Conservation (phyloP, 1,284 basidiomycete species). For the Fomitopsis palustris region DNA sequence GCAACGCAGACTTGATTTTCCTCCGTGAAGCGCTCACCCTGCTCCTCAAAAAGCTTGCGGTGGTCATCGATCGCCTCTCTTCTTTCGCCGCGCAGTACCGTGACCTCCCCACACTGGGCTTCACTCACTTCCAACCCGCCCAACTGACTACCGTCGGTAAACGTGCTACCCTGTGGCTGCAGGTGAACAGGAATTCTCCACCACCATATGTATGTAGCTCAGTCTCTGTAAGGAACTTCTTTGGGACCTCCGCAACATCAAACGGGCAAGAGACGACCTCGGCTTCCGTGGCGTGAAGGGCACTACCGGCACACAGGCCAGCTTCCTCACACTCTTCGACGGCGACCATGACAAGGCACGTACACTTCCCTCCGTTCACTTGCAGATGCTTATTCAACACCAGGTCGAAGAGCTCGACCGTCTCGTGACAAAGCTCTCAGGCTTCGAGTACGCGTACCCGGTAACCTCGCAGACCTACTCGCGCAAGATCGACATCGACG, state of each 20-base stretch:
- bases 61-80: conserved; percentile 87
- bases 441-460: conserved; percentile 93
- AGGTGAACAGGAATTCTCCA: conserved; percentile 48
- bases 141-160: conserved; percentile 99
- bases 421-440: conserved; percentile 86
- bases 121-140: conserved; percentile 99
- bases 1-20: conserved; percentile 98
- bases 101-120: conserved; percentile 87
- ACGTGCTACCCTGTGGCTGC: conserved; percentile 96
- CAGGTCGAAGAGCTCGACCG: conserved; percentile 89
- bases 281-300: conserved; percentile 99
- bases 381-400: background rate
- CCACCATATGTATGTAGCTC: background rate
- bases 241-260: conserved; percentile 95
- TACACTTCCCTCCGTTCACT: background rate
- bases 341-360: conserved; percentile 88
- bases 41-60: conserved; percentile 83
- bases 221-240: conserved; percentile 70
- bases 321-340: conserved; percentile 93
- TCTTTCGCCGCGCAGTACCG: conserved; percentile 74
- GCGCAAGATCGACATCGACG: conserved; percentile 95
- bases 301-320: conserved; percentile 97
- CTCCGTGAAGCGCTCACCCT: conserved; percentile 84
- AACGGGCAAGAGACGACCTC: conserved; percentile 88
- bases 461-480: conserved; percentile 99